phyloP scores from a whole-genome alignment of 208 protist genomes.

The Naegleria lovaniensis region DNA sequence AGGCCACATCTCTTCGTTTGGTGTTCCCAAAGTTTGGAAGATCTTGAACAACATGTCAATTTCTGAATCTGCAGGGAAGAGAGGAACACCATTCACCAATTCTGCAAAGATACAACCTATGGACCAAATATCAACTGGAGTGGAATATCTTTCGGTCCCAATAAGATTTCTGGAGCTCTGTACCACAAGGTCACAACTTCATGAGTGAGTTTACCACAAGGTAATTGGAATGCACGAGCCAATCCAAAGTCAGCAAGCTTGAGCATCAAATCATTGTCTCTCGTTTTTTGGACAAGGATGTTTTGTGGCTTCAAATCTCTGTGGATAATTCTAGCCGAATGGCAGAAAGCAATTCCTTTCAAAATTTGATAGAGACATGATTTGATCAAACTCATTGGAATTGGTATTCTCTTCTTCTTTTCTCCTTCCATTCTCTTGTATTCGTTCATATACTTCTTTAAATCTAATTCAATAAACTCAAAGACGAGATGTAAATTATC shows the following conservation, averaged over 20 bases:
- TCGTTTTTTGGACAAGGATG: constrained; percentile 41
- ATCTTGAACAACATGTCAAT: constrained; percentile 92
- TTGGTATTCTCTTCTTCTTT: constrained; percentile 10
- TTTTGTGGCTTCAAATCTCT: constrained; percentile 79
- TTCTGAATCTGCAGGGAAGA: constrained; percentile 90
- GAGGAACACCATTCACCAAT: constrained; percentile 50
- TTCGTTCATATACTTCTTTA: constrained; percentile 91
- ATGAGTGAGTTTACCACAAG: constrained; percentile 63
- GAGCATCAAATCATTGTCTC: constrained; percentile 48
- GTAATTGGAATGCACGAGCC: constrained; percentile 80
- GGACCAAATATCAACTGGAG: constrained; percentile 80
- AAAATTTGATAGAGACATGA: constrained; percentile 71
- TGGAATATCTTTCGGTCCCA: constrained; percentile 74
- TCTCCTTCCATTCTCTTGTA: neutral
- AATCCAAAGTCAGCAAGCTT: constrained; percentile 77
- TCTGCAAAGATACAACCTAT: constrained; percentile 83
- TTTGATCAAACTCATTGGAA: neutral
- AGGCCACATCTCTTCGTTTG: constrained; percentile 88
- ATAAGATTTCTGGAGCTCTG: constrained; percentile 79
- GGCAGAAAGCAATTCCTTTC: constrained; percentile 66
- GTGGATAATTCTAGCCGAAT: constrained; percentile 73
- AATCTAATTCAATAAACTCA: constrained; percentile 89
- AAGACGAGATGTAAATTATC: constrained; percentile 90
- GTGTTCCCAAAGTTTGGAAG: constrained; percentile 87
- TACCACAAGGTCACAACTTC: constrained; percentile 82